Evolutionary conservation across 2,329 filamentous ascomycete species (phyloP).

Genomic region (Neopestalotiopsis sp.): DNA sequence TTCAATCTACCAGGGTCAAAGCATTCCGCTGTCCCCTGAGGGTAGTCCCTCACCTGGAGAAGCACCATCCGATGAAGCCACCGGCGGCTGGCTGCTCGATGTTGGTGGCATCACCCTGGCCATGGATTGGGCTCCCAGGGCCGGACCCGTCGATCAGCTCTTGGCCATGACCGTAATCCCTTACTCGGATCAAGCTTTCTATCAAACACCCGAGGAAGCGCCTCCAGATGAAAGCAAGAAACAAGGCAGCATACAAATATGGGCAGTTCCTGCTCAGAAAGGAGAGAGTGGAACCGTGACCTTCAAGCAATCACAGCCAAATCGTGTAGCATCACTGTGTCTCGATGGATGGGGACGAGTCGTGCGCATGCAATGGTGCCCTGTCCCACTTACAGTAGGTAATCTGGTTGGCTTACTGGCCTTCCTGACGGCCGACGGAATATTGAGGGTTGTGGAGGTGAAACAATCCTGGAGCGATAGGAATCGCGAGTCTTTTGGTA

Average conservation of each 20-base stretch:
- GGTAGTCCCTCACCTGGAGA: constrained; percentile 27
- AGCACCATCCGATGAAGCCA: constrained; percentile 18
- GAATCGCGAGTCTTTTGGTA: constrained; percentile 44
- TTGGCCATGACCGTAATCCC: constrained; percentile 58
- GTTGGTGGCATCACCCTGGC: constrained; percentile 56
- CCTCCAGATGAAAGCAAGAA: constrained; percentile 43
- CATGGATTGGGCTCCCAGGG: constrained; percentile 57
- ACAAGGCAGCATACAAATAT: constrained; percentile 57
- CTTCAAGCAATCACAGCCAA: constrained; percentile 42
- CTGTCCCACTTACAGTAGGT: constrained; percentile 40
- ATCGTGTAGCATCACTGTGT: constrained; percentile 49
- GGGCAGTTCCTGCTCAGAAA: constrained; percentile 47
- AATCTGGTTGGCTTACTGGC: constrained; percentile 48
- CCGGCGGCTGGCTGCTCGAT: constrained; percentile 57
- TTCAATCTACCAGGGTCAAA: constrained; percentile 28
- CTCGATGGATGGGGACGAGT: constrained; percentile 54
- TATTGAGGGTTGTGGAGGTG: constrained; percentile 53
- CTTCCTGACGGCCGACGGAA: constrained; percentile 56
- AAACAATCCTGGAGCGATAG: constrained; percentile 34
- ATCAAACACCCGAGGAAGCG: constrained; percentile 43
- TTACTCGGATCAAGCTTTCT: constrained; percentile 53
- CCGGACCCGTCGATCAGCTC: constrained; percentile 46
- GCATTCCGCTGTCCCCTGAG: constrained; percentile 29
- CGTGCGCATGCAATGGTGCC: constrained; percentile 59
- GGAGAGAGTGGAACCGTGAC: constrained; percentile 35